Conservation (phyloP, 441 rosid genomes). For the Mallotus repandus region DNA sequence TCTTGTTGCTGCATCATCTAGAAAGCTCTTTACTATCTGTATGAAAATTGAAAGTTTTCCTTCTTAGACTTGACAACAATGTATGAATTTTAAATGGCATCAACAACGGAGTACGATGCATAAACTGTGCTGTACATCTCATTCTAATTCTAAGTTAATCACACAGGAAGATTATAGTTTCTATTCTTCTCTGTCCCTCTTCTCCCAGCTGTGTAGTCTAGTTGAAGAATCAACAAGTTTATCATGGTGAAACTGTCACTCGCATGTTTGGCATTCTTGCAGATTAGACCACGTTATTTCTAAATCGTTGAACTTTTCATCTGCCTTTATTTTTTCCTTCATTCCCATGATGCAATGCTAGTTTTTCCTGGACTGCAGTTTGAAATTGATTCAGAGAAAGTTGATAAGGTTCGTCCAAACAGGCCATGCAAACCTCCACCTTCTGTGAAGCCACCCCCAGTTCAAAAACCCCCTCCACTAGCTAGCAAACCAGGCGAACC, state of each 20-base stretch:
- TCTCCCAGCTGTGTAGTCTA: no score
- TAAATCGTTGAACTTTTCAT: no score
- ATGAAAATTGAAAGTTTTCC: no score
- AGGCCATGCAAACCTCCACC: slow-evolving; percentile 64
- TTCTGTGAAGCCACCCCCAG: slow-evolving; percentile 37
- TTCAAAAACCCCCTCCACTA: slow-evolving; percentile 43
- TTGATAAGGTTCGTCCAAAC: slow-evolving; percentile 56
- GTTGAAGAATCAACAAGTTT: no score
- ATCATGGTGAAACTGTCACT: no score
- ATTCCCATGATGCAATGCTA: neutral
- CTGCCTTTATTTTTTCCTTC: no score
- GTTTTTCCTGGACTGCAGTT: slow-evolving; percentile 47
- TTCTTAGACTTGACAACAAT: neutral
- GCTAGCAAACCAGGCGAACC: slow-evolving; percentile 32
- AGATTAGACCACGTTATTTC: neutral
- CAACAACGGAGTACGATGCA: neutral
- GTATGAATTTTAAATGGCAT: slow-evolving; percentile 8
- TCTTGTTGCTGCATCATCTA: neutral
- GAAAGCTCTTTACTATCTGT: no score
- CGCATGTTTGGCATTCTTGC: neutral
- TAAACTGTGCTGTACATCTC: neutral
- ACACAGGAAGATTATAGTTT: no score
- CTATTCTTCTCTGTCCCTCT: no score
- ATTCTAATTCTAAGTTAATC: no score
- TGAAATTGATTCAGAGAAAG: slow-evolving; percentile 49